phyloP scores from a whole-genome alignment of 345 rosid species.

The Camelina sativa region DNA sequence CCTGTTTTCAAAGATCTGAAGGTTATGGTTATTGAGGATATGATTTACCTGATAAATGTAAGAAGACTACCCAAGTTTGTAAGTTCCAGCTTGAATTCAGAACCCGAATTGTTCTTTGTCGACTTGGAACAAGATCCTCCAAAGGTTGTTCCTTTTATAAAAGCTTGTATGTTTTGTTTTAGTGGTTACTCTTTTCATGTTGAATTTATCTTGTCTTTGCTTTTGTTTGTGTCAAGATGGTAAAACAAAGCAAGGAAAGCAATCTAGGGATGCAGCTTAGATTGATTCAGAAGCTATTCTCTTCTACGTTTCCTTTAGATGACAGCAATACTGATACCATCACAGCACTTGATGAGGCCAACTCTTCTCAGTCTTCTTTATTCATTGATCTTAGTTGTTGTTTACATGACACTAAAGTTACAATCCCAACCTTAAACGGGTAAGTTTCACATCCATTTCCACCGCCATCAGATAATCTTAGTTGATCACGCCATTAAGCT shows the following conservation, averaged over 20 bases:
- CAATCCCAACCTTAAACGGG: slow-evolving; percentile 92
- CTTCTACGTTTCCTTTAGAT: slow-evolving; percentile 51
- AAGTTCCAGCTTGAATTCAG: slow-evolving; percentile 59
- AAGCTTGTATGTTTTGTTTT: not conserved
- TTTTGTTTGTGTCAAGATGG: slow-evolving; percentile 59
- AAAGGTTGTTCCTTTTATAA: slow-evolving; percentile 51
- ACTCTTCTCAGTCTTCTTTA: slow-evolving; percentile 53
- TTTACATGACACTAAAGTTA: slow-evolving; percentile 68
- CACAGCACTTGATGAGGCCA: slow-evolving; percentile 37
- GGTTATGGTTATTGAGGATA: slow-evolving; percentile 84
- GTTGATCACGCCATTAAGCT: slow-evolving; percentile 5
- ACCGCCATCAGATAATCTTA: not conserved
- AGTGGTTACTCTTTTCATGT: slow-evolving; percentile 12
- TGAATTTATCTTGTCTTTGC: slow-evolving; percentile 28
- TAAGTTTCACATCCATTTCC: slow-evolving; percentile 42
- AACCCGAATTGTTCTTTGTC: slow-evolving; percentile 58
- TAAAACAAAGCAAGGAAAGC: slow-evolving; percentile 50
- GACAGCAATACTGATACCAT: slow-evolving; percentile 40
- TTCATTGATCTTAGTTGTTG: slow-evolving; percentile 76
- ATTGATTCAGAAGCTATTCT: slow-evolving; percentile 63
- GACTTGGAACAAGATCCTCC: slow-evolving; percentile 92
- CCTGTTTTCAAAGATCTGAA: slow-evolving; percentile 58
- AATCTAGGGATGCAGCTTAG: slow-evolving; percentile 54
- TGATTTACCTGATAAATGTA: slow-evolving; percentile 78
- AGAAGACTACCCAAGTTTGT: slow-evolving; percentile 63